Evolutionary conservation across 352 stramenopile species (phyloP).

Genomic region (Blastocystis sp.): DNA sequence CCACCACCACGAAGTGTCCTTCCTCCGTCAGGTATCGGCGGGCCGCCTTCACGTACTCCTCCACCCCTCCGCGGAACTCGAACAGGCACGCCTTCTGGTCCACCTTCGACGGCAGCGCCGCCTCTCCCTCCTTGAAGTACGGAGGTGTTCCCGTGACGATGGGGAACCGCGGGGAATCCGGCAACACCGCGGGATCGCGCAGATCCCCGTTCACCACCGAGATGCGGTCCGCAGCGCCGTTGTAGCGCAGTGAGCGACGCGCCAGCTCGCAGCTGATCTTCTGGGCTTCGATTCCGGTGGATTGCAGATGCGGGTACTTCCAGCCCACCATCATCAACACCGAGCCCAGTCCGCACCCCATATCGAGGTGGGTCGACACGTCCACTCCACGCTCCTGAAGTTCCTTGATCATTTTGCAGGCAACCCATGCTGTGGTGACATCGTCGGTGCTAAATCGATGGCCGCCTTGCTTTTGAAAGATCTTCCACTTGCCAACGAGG

Average conservation of each 20-base stretch:
- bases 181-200: conserved; percentile 58
- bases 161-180: conserved; percentile 71
- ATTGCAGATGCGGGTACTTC: conserved; percentile 47
- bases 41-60: conserved; percentile 76
- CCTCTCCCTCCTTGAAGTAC: conserved; percentile 73
- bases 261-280: conserved; percentile 68
- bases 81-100: conserved; percentile 73
- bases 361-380: conserved; percentile 71
- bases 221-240: conserved; percentile 59
- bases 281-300: conserved; percentile 72
- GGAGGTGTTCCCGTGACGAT: conserved; percentile 77
- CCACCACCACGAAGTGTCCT: conserved; percentile 65
- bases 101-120: conserved; percentile 65
- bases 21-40: conserved; percentile 54
- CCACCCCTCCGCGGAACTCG: conserved; percentile 77
- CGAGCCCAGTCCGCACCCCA: conserved; percentile 76
- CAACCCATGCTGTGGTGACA: conserved; percentile 76
- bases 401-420: conserved; percentile 54
- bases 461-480: conserved; percentile 75
- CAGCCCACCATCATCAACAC: conserved; percentile 76
- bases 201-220: conserved; percentile 70
- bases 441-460: conserved; percentile 79
- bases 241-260: conserved; percentile 70
- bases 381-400: background rate
- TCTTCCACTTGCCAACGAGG: conserved; percentile 76